Evolutionary conservation across 441 rosid species (phyloP).

Genomic region (Eugenia klotzschiana): DNA sequence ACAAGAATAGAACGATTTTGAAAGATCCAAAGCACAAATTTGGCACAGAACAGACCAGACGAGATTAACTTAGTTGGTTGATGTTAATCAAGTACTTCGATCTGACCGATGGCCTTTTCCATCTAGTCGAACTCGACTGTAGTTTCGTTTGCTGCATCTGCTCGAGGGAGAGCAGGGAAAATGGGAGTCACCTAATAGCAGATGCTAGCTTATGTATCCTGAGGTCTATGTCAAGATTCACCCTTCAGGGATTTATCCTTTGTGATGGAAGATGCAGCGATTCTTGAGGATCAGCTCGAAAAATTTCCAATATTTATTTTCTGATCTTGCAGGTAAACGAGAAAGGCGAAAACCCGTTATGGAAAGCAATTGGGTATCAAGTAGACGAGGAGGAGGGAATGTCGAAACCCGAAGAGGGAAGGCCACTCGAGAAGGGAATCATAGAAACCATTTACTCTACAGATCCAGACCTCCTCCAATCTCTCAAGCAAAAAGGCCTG

Average conservation of each 20-base stretch:
- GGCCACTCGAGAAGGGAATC: conserved; percentile 64
- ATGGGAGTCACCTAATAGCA: neutral
- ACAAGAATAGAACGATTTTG: neutral
- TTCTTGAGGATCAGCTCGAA: neutral
- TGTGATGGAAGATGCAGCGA: neutral
- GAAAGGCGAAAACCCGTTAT: conserved; percentile 45
- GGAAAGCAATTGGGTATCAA: conserved; percentile 62
- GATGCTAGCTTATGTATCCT: neutral
- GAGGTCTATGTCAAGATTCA: neutral
- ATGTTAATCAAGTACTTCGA: neutral
- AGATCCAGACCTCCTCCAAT: conserved; percentile 27
- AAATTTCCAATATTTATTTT: neutral
- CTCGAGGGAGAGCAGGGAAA: neutral
- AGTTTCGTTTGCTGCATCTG: neutral
- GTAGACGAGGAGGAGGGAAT: conserved; percentile 9
- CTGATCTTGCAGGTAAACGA: conserved; percentile 31
- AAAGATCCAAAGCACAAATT: neutral
- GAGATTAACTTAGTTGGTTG: no score
- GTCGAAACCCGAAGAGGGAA: conserved; percentile 10
- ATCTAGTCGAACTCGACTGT: neutral
- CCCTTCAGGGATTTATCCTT: neutral
- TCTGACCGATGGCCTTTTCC: neutral
- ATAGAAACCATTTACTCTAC: conserved; percentile 33
- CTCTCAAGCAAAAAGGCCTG: conserved; percentile 51
- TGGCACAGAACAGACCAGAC: neutral